phyloP scores from a whole-genome alignment of 2,329 filamentous ascomycete genomes.

The Sporothrix pallida region DNA sequence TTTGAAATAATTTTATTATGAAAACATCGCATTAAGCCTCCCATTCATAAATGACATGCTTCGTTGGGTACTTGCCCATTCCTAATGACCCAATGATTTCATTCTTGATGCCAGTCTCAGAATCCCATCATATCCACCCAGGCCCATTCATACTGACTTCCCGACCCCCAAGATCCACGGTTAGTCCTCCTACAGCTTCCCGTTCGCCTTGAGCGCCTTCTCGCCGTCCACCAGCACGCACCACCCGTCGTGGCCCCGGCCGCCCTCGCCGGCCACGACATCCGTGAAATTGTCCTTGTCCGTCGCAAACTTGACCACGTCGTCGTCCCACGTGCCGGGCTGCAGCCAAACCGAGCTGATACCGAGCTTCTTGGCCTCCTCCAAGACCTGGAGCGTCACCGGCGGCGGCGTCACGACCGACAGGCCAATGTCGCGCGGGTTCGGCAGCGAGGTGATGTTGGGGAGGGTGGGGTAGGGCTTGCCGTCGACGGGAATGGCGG shows the following conservation, averaged over 20 bases:
- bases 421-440: conserved; percentile 73
- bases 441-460: conserved; percentile 67
- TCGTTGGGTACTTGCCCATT: too few species aligned
- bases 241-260: conserved; percentile 75
- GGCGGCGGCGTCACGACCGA: conserved; percentile 86
- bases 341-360: conserved; percentile 85
- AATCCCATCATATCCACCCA: too few species aligned
- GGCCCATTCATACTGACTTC: too few species aligned
- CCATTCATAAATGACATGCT: too few species aligned
- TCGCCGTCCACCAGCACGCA: conserved; percentile 88
- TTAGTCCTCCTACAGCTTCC: conserved; percentile 48
- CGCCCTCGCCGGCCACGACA: conserved; percentile 70
- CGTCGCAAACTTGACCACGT: conserved; percentile 72
- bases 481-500: conserved; percentile 65
- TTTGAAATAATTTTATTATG: too few species aligned
- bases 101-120: too few species aligned
- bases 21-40: too few species aligned
- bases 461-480: conserved; percentile 67
- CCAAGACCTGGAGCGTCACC: conserved; percentile 74
- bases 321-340: conserved; percentile 83
- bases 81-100: too few species aligned
- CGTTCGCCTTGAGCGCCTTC: conserved; percentile 61
- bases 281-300: conserved; percentile 63
- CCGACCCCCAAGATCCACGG: background rate
- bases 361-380: conserved; percentile 76